phyloP scores from a whole-genome alignment of 1,139 yeast genomes.

The Candida glucosophila region DNA sequence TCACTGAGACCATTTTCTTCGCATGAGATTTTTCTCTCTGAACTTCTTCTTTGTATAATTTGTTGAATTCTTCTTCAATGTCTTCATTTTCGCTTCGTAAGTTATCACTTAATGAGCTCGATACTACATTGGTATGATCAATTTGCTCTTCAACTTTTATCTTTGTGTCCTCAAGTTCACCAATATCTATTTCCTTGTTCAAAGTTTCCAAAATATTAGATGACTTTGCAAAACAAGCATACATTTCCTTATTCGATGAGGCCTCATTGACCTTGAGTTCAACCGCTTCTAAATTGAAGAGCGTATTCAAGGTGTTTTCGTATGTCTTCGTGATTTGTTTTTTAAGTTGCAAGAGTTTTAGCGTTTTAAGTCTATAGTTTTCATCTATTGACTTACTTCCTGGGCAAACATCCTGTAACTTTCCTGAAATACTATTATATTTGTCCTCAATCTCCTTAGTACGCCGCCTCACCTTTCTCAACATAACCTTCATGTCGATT shows the following conservation, averaged over 20 bases:
- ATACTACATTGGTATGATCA: conserved; percentile 21
- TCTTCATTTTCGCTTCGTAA: conserved; percentile 30
- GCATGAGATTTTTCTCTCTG: background rate
- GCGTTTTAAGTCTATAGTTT: conserved; percentile 1
- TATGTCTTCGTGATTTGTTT: conserved; percentile 20
- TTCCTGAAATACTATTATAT: conserved; percentile 14
- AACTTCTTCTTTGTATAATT: conserved; percentile 2
- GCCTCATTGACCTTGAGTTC: conserved; percentile 41
- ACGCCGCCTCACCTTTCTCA: conserved; percentile 13
- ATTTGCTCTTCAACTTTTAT: conserved; percentile 35
- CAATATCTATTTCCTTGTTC: conserved; percentile 22
- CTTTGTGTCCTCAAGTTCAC: conserved; percentile 26
- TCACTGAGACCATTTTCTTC: background rate
- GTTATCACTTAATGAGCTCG: conserved; percentile 20
- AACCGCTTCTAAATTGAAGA: conserved; percentile 29
- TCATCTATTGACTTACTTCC: conserved; percentile 3
- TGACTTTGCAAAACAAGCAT: conserved; percentile 25
- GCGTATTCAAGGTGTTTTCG: conserved; percentile 18
- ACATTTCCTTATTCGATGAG: conserved; percentile 29
- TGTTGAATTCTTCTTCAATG: conserved; percentile 7
- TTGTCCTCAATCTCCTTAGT: conserved; percentile 12
- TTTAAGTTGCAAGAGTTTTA: conserved; percentile 9
- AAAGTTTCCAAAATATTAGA: conserved; percentile 23
- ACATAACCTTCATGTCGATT: conserved; percentile 14
- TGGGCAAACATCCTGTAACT: conserved; percentile 7